These are phyloP conservation scores for Candida hungchunana DNA, from an alignment of 805 yeast genomes.

Conservation along the genomic window DNA sequence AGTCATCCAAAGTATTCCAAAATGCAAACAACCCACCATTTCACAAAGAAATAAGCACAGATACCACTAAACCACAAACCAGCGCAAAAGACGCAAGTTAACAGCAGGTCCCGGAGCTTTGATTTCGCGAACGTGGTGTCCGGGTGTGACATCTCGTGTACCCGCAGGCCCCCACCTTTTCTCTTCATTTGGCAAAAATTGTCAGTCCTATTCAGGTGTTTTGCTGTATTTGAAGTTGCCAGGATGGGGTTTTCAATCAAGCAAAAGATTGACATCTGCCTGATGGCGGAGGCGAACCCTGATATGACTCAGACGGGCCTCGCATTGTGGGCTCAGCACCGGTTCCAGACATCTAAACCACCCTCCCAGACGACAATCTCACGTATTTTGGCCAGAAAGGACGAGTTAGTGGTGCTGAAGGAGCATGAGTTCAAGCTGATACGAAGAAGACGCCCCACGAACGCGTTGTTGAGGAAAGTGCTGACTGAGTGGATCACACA, in stretches of 20 bases:
- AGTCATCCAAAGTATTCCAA: no score
- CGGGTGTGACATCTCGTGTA: no score
- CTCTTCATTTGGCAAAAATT: no score
- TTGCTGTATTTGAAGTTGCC: background rate
- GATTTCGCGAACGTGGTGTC: no score
- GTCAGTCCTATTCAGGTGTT: background rate
- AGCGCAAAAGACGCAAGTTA: no score
- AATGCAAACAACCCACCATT: no score
- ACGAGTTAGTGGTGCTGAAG: slow-evolving; percentile 45
- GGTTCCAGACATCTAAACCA: slow-evolving; percentile 46
- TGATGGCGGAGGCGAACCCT: slow-evolving; percentile 64
- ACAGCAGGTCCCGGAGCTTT: no score
- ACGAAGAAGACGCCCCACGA: slow-evolving; percentile 43
- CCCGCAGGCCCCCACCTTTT: no score
- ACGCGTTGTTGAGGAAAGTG: slow-evolving; percentile 53
- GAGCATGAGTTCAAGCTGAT: slow-evolving; percentile 48
- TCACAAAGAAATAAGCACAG: no score
- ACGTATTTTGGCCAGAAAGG: slow-evolving; percentile 52
- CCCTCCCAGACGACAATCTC: slow-evolving; percentile 70
- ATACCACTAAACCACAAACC: no score
- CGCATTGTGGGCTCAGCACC: slow-evolving; percentile 58
- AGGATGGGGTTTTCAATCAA: slow-evolving; percentile 57
- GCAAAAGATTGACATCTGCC: slow-evolving; percentile 63
- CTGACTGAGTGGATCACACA: slow-evolving; percentile 68
- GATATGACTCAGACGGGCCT: slow-evolving; percentile 63